Base-by-base conservation (phyloP, 1,284 basidiomycete species). In the Austroboletus niveus region DNA sequence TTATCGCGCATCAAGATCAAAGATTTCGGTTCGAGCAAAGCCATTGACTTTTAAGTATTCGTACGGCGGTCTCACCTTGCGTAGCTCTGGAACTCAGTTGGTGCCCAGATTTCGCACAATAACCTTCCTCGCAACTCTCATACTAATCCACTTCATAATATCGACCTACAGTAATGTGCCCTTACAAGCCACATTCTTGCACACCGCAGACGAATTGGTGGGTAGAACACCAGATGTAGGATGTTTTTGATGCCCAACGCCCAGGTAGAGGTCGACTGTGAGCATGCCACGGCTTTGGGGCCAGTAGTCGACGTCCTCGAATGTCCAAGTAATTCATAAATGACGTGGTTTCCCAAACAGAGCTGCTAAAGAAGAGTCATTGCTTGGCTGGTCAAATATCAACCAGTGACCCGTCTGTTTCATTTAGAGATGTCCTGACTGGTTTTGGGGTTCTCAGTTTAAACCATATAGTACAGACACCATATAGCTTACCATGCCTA, bases 401-500 rank as follows among this genome's bases (percentile, higher is more conserved):
- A 63, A 51, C 75, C 77, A 58, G 63, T 60, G 9, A 71, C 63
- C 14, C 71, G 72, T 24, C 69, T 72, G 41, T 80, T 77, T 62
- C 75, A 74, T 24, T 62, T 82, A 57, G 22, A 66, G 67, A 49
- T 82, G 78, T 61, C 80, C 80, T 5, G 75, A 77, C 62, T 82
- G 48, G 64, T 81, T n/a, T 42, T 62, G 43, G 72, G 76, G 56
- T 52, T 2, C 1, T 29, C 32, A 12, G 10, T 47, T 51, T 29
- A 52, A 49, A 22, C 9, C 29, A 27, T 12, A 22, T 15, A n/a
- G 15, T 29, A 20, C 8, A 36, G 12, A 32, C 39, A 35, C 43
- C 40, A 29, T n/a, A 22, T 29, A 35, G 45, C 54, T 47, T 36
- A 53, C 49, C 27, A 32, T 42, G 29, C 44, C 36, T 3, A 20